Percentiles rank a stretch among this genome's conserved stretches.
Evolutionary conservation across 2,329 filamentous ascomycete genomes (phyloP).

Genomic region (Cladophialophora immunda): DNA sequence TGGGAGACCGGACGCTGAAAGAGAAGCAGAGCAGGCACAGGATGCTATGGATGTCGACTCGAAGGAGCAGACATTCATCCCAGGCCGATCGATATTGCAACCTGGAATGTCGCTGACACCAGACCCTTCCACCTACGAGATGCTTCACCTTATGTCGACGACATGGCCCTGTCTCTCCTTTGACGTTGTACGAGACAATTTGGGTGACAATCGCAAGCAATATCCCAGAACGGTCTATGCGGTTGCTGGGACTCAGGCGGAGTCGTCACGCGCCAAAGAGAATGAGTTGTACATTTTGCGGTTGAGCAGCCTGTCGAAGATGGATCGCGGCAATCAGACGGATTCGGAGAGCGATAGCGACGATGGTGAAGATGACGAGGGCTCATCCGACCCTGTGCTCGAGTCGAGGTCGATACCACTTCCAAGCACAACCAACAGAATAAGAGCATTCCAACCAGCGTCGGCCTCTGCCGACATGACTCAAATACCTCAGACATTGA

Average conservation of each 20-base stretch:
- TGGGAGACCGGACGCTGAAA: slow-evolving; percentile 87
- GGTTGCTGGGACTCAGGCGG: slow-evolving; percentile 93
- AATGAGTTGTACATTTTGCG: slow-evolving; percentile 97
- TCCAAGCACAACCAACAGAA: slow-evolving; percentile 88
- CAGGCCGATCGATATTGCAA: slow-evolving; percentile 89
- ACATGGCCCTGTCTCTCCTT: slow-evolving; percentile 98
- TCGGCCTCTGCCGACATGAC: slow-evolving; percentile 72
- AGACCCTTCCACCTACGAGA: slow-evolving; percentile 93
- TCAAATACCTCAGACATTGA: slow-evolving; percentile 79
- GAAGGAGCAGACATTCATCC: slow-evolving; percentile 88
- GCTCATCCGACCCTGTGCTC: slow-evolving; percentile 81
- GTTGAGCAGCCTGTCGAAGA: slow-evolving; percentile 87
- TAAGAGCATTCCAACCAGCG: slow-evolving; percentile 79
- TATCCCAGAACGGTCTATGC: slow-evolving; percentile 96
- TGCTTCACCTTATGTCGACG: slow-evolving; percentile 93
- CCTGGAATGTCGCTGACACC: slow-evolving; percentile 90
- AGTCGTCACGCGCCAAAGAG: slow-evolving; percentile 75
- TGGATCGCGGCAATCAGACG: slow-evolving; percentile 76
- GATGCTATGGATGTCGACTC: slow-evolving; percentile 88
- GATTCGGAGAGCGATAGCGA: slow-evolving; percentile 75
- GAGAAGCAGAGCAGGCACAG: slow-evolving; percentile 86
- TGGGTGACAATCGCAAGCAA: slow-evolving; percentile 89
- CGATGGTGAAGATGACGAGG: slow-evolving; percentile 71
- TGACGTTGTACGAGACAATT: slow-evolving; percentile 83
- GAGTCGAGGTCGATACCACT: slow-evolving; percentile 91